These are phyloP conservation scores for Trypanosoma melophagium DNA, from an alignment of 208 protist genomes.

Conservation along the genomic window DNA sequence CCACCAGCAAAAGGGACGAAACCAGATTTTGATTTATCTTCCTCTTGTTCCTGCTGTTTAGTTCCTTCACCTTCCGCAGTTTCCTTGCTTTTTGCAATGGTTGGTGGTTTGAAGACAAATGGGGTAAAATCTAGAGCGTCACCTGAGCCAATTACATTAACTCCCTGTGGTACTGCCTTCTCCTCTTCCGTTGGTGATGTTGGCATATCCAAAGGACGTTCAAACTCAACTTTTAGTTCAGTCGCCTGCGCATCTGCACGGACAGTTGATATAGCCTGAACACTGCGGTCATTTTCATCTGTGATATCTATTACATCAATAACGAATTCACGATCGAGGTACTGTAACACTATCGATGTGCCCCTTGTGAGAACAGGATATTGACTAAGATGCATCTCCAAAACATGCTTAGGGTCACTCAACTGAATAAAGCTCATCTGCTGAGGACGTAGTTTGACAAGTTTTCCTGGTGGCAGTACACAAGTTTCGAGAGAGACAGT, in stretches of 20 bases:
- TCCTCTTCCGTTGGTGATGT: constrained; percentile 48
- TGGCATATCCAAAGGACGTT: constrained; percentile 89
- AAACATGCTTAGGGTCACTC: constrained; percentile 88
- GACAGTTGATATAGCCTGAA: constrained; percentile 90
- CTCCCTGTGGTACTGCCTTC: constrained; percentile 18
- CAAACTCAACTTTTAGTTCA: constrained; percentile 95
- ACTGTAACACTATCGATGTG: constrained; percentile 89
- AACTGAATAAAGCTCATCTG: constrained; percentile 91
- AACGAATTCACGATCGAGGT: constrained; percentile 85
- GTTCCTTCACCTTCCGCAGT: not conserved
- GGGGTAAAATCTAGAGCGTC: constrained; percentile 63
- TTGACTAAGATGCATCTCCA: constrained; percentile 87
- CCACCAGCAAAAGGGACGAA: constrained; percentile 31
- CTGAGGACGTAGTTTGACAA: constrained; percentile 93
- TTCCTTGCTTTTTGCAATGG: constrained; percentile 29
- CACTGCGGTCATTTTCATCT: constrained; percentile 37
- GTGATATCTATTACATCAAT: constrained; percentile 88
- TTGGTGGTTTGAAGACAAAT: constrained; percentile 60
- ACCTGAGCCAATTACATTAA: constrained; percentile 59
- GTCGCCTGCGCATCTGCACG: constrained; percentile 75
- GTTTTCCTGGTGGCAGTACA: constrained; percentile 73
- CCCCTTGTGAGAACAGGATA: constrained; percentile 91
- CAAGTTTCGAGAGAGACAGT: constrained; percentile 76
- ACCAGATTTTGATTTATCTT: constrained; percentile 12
- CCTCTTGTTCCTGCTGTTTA: constrained; percentile 3